Conservation (phyloP, 331 rosid species). For the Dryas integrifolia region DNA sequence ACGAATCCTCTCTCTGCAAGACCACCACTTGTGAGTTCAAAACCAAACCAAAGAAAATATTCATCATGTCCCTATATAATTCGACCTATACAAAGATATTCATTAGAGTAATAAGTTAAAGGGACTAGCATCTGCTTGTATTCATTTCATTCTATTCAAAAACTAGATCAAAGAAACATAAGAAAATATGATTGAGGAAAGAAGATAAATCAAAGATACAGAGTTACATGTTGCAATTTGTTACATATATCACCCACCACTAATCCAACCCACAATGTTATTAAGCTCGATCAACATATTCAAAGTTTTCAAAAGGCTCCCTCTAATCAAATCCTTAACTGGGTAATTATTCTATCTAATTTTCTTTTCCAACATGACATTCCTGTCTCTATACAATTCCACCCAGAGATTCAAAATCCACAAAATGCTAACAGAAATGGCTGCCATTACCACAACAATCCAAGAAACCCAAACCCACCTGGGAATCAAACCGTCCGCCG, state of each 20-base stretch:
- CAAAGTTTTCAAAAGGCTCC: background rate
- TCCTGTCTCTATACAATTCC: conserved; percentile 48
- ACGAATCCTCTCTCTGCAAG: too few relatives aligned
- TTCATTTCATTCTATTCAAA: too few relatives aligned
- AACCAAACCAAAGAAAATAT: too few relatives aligned
- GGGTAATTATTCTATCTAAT: conserved; percentile 22
- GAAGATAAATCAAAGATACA: background rate
- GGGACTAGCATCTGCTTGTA: too few relatives aligned
- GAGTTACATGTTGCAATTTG: conserved; percentile 3
- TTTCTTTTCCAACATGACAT: conserved; percentile 50
- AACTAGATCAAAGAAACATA: background rate
- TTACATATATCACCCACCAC: conserved; percentile 13
- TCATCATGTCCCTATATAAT: too few relatives aligned
- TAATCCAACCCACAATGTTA: conserved; percentile 2
- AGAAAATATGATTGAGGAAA: background rate
- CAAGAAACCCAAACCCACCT: conserved; percentile 85
- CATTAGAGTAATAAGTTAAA: too few relatives aligned
- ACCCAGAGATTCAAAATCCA: conserved; percentile 88
- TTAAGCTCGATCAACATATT: background rate
- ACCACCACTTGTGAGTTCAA: too few relatives aligned
- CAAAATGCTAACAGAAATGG: conserved; percentile 73
- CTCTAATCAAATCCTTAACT: background rate
- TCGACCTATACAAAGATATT: too few relatives aligned
- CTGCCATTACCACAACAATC: conserved; percentile 59
- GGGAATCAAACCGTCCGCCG: conserved; percentile 57